Base-by-base conservation (phyloP, 2,329 filamentous ascomycete species). In the Cordyceps cateniannulata region DNA sequence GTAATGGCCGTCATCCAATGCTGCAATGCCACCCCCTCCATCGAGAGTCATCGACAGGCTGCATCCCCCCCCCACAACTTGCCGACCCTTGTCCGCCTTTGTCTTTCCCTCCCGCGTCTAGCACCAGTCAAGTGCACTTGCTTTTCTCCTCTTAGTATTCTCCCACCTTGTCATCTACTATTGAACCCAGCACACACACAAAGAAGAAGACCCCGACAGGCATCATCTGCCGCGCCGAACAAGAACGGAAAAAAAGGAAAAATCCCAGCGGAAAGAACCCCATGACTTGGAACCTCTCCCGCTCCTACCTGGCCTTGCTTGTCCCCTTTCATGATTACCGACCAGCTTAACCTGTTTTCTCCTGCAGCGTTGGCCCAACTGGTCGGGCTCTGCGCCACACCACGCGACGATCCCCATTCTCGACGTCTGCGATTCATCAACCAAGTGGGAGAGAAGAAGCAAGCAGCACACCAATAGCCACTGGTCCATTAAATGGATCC, bases 401-500 rank as follows among this genome's bases (percentile, higher is more conserved):
- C 54, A 57, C 44, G 32, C 54, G 44, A 57, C 54, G 44, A 57
- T 57, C 44, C 29, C 54, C 29, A 49, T 49, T 40, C 44, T 56
- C 53, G 20, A 49, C 10, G 20, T n/a, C n/a, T n/a, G 20, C 42
- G 54, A 47, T 57, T 57, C 54, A 47, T 57, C 54, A 27, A 42
- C 20, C 18, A n/a, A 42, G 38, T 42, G 38, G 32, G 8, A 35
- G 20, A 7, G 2, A 16, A 38, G 22, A 35, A 16, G n/a, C 10
- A 32, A 51, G 24, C 29, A 25, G 25, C 20, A 38, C 50, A 25
- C 32, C 25, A 51, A 10, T 35, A 35, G 32, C 32, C 10, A 35
- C 32, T 3, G 10, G 10, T 14, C 10, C 32, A 35, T 12, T 35
- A 35, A 35, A 7, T 35, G 32, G 32, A 35, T 35, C 32, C 32